Percentiles rank a stretch among this genome's conserved stretches.
phyloP scores from a whole-genome alignment of 139 green algal species.

The Astrephomene gubernaculifera region DNA sequence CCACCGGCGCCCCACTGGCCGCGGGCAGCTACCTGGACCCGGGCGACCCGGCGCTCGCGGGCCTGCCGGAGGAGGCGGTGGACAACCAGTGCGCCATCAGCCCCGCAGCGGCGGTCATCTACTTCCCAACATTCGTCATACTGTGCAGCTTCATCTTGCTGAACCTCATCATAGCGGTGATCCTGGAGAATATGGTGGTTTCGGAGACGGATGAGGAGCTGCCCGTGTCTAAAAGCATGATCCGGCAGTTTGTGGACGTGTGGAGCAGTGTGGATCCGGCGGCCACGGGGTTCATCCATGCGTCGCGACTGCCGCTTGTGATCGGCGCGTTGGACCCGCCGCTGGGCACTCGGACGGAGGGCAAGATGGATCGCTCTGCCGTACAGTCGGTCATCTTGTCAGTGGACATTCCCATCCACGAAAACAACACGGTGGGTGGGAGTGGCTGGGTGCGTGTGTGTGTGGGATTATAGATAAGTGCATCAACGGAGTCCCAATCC shows the following conservation, averaged over 20 bases:
- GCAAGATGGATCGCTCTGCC: neutral
- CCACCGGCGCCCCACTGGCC: neutral
- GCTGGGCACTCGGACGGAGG: neutral
- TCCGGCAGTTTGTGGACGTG: neutral
- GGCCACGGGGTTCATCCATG: neutral
- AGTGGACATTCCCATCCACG: conserved; percentile 13
- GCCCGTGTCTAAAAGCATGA: neutral
- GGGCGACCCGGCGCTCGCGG: neutral
- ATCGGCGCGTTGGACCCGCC: neutral
- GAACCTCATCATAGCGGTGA: conserved; percentile 20
- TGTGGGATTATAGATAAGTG: neutral
- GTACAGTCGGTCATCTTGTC: conserved; percentile 11
- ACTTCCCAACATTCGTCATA: conserved; percentile 28
- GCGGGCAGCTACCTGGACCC: conserved; percentile 10
- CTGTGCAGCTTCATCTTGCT: conserved; percentile 40
- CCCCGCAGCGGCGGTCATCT: conserved; percentile 3
- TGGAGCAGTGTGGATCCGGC: neutral
- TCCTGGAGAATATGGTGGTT: conserved; percentile 29
- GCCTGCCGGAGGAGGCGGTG: neutral
- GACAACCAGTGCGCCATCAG: conserved; percentile 17
- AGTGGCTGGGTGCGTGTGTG: neutral
- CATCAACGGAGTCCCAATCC: neutral
- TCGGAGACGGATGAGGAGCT: conserved; percentile 14
- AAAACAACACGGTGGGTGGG: neutral
- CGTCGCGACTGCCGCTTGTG: neutral